Conservation (phyloP, 2,329 filamentous ascomycete species). For the Trichophyton mentagrophytes region DNA sequence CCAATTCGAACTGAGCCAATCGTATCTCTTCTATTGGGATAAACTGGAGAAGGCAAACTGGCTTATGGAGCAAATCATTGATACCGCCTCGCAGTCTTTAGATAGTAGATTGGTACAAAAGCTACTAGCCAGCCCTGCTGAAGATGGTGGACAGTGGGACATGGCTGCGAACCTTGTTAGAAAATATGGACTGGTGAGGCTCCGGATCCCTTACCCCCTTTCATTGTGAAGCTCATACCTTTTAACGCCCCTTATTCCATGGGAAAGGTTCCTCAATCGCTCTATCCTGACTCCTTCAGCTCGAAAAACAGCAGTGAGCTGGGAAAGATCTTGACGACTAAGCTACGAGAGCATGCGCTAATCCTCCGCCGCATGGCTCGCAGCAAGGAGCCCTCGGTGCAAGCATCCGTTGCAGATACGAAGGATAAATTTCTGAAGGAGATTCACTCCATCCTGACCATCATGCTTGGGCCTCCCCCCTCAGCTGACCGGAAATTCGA, state of each 20-base stretch:
- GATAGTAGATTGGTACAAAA: slow-evolving; percentile 61
- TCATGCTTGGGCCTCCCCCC: slow-evolving; percentile 70
- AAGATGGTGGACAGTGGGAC: slow-evolving; percentile 82
- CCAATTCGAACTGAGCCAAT: slow-evolving; percentile 73
- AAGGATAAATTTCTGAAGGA: slow-evolving; percentile 69
- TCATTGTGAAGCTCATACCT: background rate
- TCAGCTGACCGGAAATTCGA: slow-evolving; percentile 54
- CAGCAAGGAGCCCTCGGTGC: slow-evolving; percentile 24
- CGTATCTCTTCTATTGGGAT: slow-evolving; percentile 86
- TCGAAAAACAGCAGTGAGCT: slow-evolving; percentile 58
- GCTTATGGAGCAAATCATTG: slow-evolving; percentile 73
- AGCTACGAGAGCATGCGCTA: slow-evolving; percentile 76
- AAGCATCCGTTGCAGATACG: slow-evolving; percentile 34
- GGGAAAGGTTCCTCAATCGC: slow-evolving; percentile 49
- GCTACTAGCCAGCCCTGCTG: slow-evolving; percentile 54
- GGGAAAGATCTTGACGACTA: slow-evolving; percentile 64
- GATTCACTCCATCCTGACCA: slow-evolving; percentile 66
- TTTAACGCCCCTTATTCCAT: background rate
- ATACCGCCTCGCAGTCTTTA: slow-evolving; percentile 57
- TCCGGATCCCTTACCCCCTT: background rate
- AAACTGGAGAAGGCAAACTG: slow-evolving; percentile 86
- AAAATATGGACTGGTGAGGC: slow-evolving; percentile 64
- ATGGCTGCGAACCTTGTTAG: slow-evolving; percentile 77
- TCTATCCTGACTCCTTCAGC: slow-evolving; percentile 76
- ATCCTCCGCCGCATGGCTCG: slow-evolving; percentile 48